Evolutionary conservation across 192 early-diverging fungal species (phyloP), one percentile per base, ranked within the genome.

Genomic region (Mortierella hygrophila): DNA sequence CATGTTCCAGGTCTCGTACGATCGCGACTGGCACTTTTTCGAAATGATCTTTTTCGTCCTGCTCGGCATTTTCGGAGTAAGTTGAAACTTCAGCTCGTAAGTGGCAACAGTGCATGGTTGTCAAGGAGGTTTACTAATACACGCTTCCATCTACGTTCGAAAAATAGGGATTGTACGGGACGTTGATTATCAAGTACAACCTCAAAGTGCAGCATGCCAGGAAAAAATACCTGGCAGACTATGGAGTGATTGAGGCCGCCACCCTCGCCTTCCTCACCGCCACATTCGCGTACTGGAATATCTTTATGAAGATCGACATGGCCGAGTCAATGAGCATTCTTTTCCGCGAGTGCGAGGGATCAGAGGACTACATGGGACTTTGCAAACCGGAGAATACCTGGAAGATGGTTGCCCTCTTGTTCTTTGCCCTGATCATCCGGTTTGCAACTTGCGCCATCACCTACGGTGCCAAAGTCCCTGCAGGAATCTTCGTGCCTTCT

Each of bases 21-120:
- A 97, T 81, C 90, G 96, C 69, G 95, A 97, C 70, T 99, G 98
- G 98, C 97, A 98, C 87, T 94, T 94, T 47, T 98, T 99, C 85
- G 98, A 99, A 89, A 88, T 97, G 11, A 78, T 95, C 15, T 94
- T 98, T 79, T 94, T 98, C 41, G 90, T 94, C 1, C 49, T 97
- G 3, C 85, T 99, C 40, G 95, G 95, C 37, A 88, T 94, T 40
- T 95, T 96, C 89, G 99, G 99, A 35, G 93, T 94, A 88, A 76
- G 89, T 81, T 7, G 81, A 74, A 29, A 75, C 37, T 18, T 8
- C 57, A 11, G 6, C 65, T 35, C n/a, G 23, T 55, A 47, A 16
- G 10, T 44, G 42, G 68, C 57, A 35, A 82, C 76, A 40, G 41
- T 68, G 29, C 73, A 11, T 20, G 9, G 41, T 2, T 23, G 11